Conservation (phyloP, 257 asterid genomes). For the Nicotiana sylvestris region DNA sequence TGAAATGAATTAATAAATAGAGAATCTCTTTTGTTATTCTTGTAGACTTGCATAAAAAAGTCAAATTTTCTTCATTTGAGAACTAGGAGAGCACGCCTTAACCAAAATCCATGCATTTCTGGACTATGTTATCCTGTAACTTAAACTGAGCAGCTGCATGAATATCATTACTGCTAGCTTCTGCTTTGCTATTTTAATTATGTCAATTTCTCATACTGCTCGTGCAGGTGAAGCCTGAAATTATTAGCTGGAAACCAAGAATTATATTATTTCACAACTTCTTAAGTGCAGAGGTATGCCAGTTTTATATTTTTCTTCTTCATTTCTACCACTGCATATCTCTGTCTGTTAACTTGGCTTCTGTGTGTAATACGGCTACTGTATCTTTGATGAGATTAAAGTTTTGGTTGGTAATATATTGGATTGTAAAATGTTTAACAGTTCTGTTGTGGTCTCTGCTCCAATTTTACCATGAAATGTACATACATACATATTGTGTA, state of each 20-base stretch:
- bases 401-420: not conserved
- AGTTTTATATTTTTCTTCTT: not conserved
- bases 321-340: not conserved
- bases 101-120: not conserved
- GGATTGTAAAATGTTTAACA: not conserved
- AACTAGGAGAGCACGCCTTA: not conserved
- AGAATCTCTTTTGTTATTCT: not conserved
- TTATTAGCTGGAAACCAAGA: slow-evolving; percentile 78
- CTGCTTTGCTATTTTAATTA: not conserved
- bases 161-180: not conserved
- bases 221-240: slow-evolving; percentile 75
- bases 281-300: slow-evolving; percentile 68
- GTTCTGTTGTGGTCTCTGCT: slow-evolving; percentile 4
- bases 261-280: slow-evolving; percentile 63
- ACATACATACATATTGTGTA: too few species aligned
- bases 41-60: not conserved
- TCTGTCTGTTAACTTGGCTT: not conserved
- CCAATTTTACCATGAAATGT: not conserved
- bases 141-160: not conserved
- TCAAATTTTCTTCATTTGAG: not conserved
- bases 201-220: slow-evolving; percentile 5
- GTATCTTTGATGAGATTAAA: not conserved
- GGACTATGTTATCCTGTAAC: slow-evolving; percentile 2
- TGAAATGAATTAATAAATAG: not conserved
- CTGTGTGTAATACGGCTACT: not conserved